Evolutionary conservation across 2,329 filamentous ascomycete genomes (phyloP), one percentile per base, ranked within the genome.

Genomic region (Microcyclospora tardicrescens): DNA sequence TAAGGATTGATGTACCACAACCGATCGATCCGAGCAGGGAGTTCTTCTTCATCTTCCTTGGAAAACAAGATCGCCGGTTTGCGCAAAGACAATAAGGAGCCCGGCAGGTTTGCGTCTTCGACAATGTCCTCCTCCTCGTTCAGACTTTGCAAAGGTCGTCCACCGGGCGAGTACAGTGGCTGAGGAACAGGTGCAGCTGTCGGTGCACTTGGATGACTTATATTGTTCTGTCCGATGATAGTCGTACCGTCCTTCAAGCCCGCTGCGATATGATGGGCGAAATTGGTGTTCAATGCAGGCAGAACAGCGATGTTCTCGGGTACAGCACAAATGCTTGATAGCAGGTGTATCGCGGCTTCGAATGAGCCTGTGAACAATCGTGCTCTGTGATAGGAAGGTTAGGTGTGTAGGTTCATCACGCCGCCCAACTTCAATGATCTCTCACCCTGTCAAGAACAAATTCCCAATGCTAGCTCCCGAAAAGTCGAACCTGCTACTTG

Each of bases 1-100:
- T 95, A 96, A 0, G 89, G 89, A 55, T 95, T 96, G 64, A 96
- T 96, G 65, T 96, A 96, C 85, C 86, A 96, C 27, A 96, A 71
- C 2, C 87, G 67, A 39, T 79, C 69, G 49, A 96, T 93, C 19
- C 84, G 72, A 0, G 81, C 72, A 0, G 84, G 73, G 1, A 96
- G 68, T 39, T 89, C 83, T 43, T 83, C 76, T 45, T 85, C 79
- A 30, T 75, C 68, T 2, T 53, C 67, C 62, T 96, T 96, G 54
- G 73, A 81, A 57, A 94, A 93, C 4, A 70, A 67, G 43, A 95
- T 86, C 45, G 93, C 84, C 36, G 81, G 84, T 41, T 81, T 78
- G 6, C 87, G 73, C 1, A 96, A 68, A 0, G 77, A 81, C 0
- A 85, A 84, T 0, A 95, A 68, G 0, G 82, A 86, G 2, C 89